Base-by-base conservation (phyloP, 1,284 basidiomycete genomes). In the Cryptococcus wingfieldii region DNA sequence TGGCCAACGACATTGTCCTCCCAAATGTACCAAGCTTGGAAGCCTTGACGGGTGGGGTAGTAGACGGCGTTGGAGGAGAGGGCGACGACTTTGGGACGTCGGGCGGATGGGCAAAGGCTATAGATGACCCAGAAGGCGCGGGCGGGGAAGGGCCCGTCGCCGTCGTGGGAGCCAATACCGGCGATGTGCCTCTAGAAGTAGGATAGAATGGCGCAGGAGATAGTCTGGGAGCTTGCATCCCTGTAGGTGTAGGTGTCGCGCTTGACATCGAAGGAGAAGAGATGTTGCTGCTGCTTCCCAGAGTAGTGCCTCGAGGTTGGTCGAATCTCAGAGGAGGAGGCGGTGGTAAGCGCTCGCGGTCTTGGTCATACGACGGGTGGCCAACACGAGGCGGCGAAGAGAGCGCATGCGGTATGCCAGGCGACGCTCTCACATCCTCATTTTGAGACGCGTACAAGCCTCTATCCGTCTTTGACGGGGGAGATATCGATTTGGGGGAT, bases 1-100 rank as follows among this genome's bases (percentile, higher is more conserved):
- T 60, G 1, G 62, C 60, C 5, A 67, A 39, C 1, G 64, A 61
- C 58, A 68, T 58, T 14, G 59, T 63, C n/a, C 71, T 58, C 0
- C 66, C 66, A 45, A 70, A 68, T 8, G 54, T 54, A 8, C 61
- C 60, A 16, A 69, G 48, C 44, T 67, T 69, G 19, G 66, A 42
- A 10, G 31, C 31, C 58, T 50, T 59, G 63, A 28, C 28, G 47
- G 38, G 6, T 37, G 49, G 47, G 39, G 41, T 31, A 37, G 18
- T 34, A 37, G 42, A n/a, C 50, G 23, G 53, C 23, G 43, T 49
- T 47, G 34, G 47, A 37, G 5, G 55, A 10, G 18, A 14, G 42
- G 41, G 38, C 14, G 48, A 8, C 23, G 44, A 31, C n/a, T 45
- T 50, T 18, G 41, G 37, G 10, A 42, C 34, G 8, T 37, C 38